phyloP scores from a whole-genome alignment of 2,329 filamentous ascomycete species.

The Cyphellophora europaea region DNA sequence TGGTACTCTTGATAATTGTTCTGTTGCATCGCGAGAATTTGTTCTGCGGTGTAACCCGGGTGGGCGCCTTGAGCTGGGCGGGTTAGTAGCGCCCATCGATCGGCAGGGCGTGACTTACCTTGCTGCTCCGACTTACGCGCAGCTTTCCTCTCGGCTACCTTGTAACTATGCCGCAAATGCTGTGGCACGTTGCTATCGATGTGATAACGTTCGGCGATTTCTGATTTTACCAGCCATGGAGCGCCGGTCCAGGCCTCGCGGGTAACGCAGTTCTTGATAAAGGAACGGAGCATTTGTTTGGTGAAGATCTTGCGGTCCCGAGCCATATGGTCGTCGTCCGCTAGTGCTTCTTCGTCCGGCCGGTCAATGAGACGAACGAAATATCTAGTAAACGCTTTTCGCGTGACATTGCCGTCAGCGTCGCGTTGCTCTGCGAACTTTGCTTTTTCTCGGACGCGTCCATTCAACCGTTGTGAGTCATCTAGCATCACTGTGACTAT shows the following conservation, averaged over 20 bases:
- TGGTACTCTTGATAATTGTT: constrained; percentile 36
- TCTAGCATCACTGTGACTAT: constrained; percentile 64
- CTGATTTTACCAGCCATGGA: constrained; percentile 86
- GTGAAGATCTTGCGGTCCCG: constrained; percentile 89
- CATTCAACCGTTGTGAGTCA: constrained; percentile 55
- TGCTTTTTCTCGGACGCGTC: constrained; percentile 76
- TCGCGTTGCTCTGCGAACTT: constrained; percentile 53
- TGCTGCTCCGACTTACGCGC: constrained; percentile 30
- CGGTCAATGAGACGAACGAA: constrained; percentile 65
- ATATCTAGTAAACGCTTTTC: constrained; percentile 65
- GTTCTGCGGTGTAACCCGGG: not conserved
- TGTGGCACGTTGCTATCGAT: constrained; percentile 81
- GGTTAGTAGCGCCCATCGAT: too few species aligned
- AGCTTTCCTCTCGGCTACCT: constrained; percentile 67
- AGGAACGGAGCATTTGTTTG: constrained; percentile 85
- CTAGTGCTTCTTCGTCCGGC: constrained; percentile 65
- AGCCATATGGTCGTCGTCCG: constrained; percentile 71
- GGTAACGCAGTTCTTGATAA: constrained; percentile 89
- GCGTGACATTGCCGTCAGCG: constrained; percentile 60
- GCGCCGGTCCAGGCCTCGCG: constrained; percentile 92
- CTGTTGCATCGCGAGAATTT: not conserved
- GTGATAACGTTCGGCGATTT: constrained; percentile 72
- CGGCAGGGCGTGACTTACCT: too few species aligned
- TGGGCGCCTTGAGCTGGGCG: not conserved
- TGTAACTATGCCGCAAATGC: constrained; percentile 72